Evolutionary conservation across 169 alveolate genomes (phyloP).

Genomic region (Plasmodium berghei): DNA sequence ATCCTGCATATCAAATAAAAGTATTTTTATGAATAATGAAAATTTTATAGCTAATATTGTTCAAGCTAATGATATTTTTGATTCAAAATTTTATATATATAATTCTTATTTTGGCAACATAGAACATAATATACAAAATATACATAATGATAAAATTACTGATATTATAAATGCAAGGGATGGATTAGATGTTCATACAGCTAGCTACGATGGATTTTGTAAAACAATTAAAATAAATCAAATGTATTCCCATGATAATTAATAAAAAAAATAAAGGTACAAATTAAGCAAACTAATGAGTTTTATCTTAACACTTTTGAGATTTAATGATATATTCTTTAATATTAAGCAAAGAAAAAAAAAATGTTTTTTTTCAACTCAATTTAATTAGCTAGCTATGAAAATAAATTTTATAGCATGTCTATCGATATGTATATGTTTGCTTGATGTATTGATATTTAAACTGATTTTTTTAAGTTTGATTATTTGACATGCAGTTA

Average conservation of each 20-base stretch:
- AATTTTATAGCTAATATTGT: constrained; percentile 49
- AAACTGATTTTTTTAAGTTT: no score
- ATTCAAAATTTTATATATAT: constrained; percentile 41
- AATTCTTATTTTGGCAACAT: constrained; percentile 62
- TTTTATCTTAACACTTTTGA: no score
- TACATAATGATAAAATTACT: constrained; percentile 44
- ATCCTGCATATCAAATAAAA: constrained; percentile 55
- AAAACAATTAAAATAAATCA: constrained; percentile 66
- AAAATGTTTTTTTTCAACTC: no score
- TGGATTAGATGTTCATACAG: constrained; percentile 47
- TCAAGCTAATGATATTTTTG: constrained; percentile 39
- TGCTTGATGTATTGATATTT: no score
- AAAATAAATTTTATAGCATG: no score
- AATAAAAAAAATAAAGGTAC: neutral
- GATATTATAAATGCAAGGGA: constrained; percentile 53
- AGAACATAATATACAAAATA: constrained; percentile 47
- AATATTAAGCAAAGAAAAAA: no score
- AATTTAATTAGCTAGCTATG: no score
- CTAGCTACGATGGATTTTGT: constrained; percentile 46
- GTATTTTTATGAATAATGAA: constrained; percentile 65
- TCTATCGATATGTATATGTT: no score
- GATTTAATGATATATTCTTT: no score
- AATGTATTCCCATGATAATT: constrained; percentile 2
- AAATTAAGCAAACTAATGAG: no score
- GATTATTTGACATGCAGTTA: no score